These are phyloP conservation scores for Phoma sp. DNA, from an alignment of 2,329 filamentous ascomycete genomes.

Conservation along the genomic window DNA sequence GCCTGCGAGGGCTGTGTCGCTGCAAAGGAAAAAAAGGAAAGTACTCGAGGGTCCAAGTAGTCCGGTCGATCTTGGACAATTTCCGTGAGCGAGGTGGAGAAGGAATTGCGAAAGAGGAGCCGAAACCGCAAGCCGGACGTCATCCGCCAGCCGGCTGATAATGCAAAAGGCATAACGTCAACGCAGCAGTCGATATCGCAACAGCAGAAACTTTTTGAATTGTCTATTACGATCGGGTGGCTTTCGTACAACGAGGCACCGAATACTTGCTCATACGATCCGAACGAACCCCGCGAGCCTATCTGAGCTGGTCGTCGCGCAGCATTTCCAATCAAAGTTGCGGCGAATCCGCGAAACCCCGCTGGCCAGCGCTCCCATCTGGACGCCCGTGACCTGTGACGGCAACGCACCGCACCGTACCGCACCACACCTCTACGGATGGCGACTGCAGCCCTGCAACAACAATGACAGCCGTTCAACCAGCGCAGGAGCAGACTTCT, in stretches of 20 bases:
- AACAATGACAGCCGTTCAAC: slow-evolving; percentile 33
- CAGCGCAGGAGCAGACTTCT: slow-evolving; percentile 27
- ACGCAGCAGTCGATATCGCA: slow-evolving; percentile 19
- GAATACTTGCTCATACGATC: slow-evolving; percentile 3
- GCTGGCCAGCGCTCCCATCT: slow-evolving; percentile 35
- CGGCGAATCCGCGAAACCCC: slow-evolving; percentile 39
- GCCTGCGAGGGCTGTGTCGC: background rate
- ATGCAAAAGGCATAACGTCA: slow-evolving; percentile 15
- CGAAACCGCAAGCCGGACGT: slow-evolving; percentile 21
- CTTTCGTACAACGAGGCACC: slow-evolving; percentile 16
- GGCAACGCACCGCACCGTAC: slow-evolving; percentile 12
- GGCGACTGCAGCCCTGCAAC: slow-evolving; percentile 29
- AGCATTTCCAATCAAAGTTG: slow-evolving; percentile 32
- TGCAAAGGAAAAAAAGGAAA: slow-evolving; percentile 2
- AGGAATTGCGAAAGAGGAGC: slow-evolving; percentile 29
- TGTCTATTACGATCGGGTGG: slow-evolving; percentile 17
- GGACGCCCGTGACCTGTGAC: slow-evolving; percentile 18
- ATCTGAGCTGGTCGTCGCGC: slow-evolving; percentile 8
- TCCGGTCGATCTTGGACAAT: slow-evolving; percentile 11
- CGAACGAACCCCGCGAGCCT: slow-evolving; percentile 8
- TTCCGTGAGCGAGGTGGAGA: background rate
- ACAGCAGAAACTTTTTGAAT: slow-evolving; percentile 16
- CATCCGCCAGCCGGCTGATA: slow-evolving; percentile 23
- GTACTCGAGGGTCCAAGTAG: slow-evolving; percentile 10
- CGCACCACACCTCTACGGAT: slow-evolving; percentile 29